phyloP scores from a whole-genome alignment of 257 asterid genomes.

The Ilex aquifolium region DNA sequence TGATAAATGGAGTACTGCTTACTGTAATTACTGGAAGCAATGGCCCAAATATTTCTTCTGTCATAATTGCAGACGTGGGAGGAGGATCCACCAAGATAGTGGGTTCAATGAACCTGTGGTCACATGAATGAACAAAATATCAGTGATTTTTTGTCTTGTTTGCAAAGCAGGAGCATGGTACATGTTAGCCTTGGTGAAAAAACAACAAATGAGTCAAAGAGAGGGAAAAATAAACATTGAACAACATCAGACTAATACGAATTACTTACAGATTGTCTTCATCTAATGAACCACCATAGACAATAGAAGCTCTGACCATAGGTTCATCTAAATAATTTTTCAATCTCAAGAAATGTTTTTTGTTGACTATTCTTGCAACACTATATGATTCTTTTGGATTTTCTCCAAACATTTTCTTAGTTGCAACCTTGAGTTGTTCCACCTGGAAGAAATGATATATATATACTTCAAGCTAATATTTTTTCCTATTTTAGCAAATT shows the following conservation, averaged over 20 bases:
- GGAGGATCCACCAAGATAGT: constrained; percentile 80
- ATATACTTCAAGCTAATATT: neutral
- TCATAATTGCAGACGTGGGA: constrained; percentile 51
- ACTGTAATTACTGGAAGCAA: constrained; percentile 75
- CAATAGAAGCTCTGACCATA: constrained; percentile 37
- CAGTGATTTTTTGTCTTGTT: too few relatives aligned
- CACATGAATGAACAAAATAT: neutral
- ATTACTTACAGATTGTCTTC: constrained; percentile 54
- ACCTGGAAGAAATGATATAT: constrained; percentile 32
- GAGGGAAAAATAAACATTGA: too few relatives aligned
- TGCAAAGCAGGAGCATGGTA: too few relatives aligned
- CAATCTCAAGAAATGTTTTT: constrained; percentile 42
- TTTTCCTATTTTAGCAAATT: too few relatives aligned
- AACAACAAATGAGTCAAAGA: too few relatives aligned
- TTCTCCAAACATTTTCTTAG: constrained; percentile 45
- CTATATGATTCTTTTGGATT: constrained; percentile 36
- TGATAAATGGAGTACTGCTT: constrained; percentile 11
- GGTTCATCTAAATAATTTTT: constrained; percentile 45
- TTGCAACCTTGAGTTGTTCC: constrained; percentile 35
- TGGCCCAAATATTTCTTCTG: constrained; percentile 79
- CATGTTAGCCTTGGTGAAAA: too few relatives aligned
- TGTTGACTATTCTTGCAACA: constrained; percentile 52
- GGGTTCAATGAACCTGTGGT: constrained; percentile 61
- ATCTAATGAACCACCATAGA: constrained; percentile 57
- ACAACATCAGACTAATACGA: neutral